Conservation (phyloP, 2,329 filamentous ascomycete genomes). For the Aspergillus eucalypticola region DNA sequence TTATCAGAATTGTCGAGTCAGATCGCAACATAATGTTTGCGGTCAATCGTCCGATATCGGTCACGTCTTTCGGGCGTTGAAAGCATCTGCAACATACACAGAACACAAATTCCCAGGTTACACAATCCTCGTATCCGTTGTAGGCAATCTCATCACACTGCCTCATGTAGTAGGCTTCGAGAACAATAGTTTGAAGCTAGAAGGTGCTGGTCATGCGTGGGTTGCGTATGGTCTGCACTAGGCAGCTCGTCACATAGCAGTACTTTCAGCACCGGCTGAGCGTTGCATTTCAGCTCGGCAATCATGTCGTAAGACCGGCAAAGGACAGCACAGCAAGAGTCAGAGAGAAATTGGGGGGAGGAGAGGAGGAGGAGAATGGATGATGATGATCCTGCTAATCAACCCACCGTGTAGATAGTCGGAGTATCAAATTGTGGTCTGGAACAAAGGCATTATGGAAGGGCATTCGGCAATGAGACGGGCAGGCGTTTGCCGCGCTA, state of each 20-base stretch:
- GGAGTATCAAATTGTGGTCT: too few relatives aligned
- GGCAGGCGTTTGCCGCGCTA: neutral
- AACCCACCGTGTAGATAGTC: too few relatives aligned
- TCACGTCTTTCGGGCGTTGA: neutral
- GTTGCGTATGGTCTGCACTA: neutral
- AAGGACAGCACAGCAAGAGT: too few relatives aligned
- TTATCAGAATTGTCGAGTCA: too few relatives aligned
- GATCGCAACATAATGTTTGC: neutral
- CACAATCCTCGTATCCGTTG: constrained; percentile 1
- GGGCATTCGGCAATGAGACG: neutral
- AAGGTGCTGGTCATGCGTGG: neutral
- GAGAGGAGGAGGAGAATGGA: too few relatives aligned
- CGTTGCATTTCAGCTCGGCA: too few relatives aligned
- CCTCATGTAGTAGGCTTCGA: neutral
- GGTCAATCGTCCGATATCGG: neutral
- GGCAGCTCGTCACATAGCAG: neutral
- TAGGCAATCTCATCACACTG: neutral
- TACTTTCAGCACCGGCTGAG: too few relatives aligned
- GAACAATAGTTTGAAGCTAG: neutral
- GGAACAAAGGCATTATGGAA: too few relatives aligned
- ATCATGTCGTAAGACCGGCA: too few relatives aligned
- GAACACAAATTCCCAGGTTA: neutral
- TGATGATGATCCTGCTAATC: too few relatives aligned
- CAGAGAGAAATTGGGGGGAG: too few relatives aligned
- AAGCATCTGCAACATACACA: neutral